A percentile compares a stretch with the other conserved stretches of the same genome.
Evolutionary conservation across 176 grass and related monocot genomes (phyloP).

Genomic region (Eleusine indica): DNA sequence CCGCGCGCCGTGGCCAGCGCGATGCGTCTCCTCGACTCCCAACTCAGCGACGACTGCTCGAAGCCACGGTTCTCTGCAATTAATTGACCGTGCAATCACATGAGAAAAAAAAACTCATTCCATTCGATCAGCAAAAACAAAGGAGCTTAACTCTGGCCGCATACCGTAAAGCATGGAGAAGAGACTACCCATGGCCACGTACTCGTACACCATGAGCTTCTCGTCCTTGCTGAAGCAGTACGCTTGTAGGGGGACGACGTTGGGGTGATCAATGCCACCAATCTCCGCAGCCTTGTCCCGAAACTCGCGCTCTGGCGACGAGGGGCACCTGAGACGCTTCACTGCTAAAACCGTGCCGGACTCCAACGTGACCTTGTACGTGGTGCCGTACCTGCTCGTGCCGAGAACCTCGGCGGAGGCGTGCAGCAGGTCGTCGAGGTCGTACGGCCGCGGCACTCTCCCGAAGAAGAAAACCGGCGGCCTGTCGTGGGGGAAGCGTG

Average conservation of each 20-base stretch:
- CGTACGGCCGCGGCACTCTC: conserved; percentile 57
- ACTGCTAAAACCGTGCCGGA: conserved; percentile 74
- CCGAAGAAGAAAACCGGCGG: conserved; percentile 59
- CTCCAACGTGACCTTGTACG: conserved; percentile 96
- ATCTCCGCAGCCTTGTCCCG: conserved; percentile 78
- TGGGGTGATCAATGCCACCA: conserved; percentile 72
- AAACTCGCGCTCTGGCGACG: conserved; percentile 60
- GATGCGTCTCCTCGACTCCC: conserved; percentile 75
- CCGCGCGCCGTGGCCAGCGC: conserved; percentile 69
- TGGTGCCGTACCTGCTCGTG: conserved; percentile 90
- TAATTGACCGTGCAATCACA: no score
- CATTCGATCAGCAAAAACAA: no score
- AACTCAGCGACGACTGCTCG: conserved; percentile 72
- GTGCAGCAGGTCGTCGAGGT: conserved; percentile 81
- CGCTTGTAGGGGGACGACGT: conserved; percentile 82
- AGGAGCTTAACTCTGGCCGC: no score
- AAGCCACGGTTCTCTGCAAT: conserved; percentile 75
- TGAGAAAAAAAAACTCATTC: no score
- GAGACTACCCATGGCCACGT: conserved; percentile 92
- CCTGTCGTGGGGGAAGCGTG: no score
- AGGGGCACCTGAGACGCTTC: conserved; percentile 92
- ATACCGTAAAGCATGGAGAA: conserved; percentile 88
- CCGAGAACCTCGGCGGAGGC: conserved; percentile 88
- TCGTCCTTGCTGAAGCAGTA: conserved; percentile 96
- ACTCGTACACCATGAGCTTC: conserved; percentile 97